Evolutionary conservation across 176 grass and related monocot species (phyloP), one percentile per base, ranked within the genome.

Genomic region (Eragrostis curvula): DNA sequence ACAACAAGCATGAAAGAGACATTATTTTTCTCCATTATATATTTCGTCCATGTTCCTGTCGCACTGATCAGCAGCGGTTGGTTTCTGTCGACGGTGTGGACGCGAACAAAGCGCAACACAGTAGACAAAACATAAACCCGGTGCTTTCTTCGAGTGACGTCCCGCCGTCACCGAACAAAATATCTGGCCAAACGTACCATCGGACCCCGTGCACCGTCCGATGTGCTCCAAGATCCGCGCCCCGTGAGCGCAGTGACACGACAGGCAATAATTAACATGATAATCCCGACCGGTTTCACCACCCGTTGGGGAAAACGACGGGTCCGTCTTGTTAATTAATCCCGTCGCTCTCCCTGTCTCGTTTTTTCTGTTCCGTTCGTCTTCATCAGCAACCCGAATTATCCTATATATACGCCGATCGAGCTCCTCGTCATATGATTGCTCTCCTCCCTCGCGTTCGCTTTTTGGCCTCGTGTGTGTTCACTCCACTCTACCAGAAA

Each of bases 211-310:
- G 32, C 32, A 4, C 32, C 32, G 32, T 36, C 32, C 32, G 32
- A 36, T 36, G 32, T 36, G 32, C 32, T 36, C 2, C 32, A 4
- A 36, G 32, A 36, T 36, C 32, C 32, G 32, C 32, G 32, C 32
- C 32, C n/a, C n/a, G n/a, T n/a, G n/a, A n/a, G n/a, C n/a, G n/a
- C 41, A n/a, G 15, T 64, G 59, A 65, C 76, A 46, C 27, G 76
- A 23, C 45, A 21, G 45, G 45, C 61, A 66, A 66, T 79, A 10
- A 66, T 79, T 66, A 66, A 79, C 66, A 27, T 44, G 59, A 65
- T 78, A 65, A 78, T 78, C 43, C 44, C 75, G 65, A 78, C 75
- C 14, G 36, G 75, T 36, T 49, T 65, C 75, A 3, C 75, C 58
- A 48, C 58, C 58, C 25, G 75, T 30, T 60, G 41, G 9, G 16